Conservation (phyloP, 169 alveolate species). For the Eimeria tenella region DNA sequence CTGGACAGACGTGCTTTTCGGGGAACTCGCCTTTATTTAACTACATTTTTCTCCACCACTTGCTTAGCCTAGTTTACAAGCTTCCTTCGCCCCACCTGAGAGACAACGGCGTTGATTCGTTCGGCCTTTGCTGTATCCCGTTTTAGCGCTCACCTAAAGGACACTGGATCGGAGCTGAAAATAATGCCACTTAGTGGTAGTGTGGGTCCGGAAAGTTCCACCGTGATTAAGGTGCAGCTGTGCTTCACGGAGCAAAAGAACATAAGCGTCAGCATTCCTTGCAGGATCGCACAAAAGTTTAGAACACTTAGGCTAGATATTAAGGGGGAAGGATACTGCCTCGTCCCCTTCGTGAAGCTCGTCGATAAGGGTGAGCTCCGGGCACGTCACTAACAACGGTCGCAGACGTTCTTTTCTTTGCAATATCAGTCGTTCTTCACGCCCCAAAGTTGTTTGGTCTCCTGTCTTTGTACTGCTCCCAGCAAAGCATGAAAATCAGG, state of each 20-base stretch:
- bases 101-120: not conserved
- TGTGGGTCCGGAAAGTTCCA: constrained; percentile 41
- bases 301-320: constrained; percentile 93
- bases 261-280: constrained; percentile 91
- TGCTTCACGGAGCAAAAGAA: constrained; percentile 91
- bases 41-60: too few species aligned
- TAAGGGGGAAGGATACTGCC: constrained; percentile 94
- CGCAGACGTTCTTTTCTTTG: too few species aligned
- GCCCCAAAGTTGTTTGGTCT: too few species aligned
- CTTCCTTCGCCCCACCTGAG: too few species aligned
- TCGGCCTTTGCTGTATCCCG: constrained; percentile 70
- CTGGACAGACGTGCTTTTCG: too few species aligned
- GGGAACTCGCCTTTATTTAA: too few species aligned
- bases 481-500: too few species aligned
- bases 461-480: too few species aligned
- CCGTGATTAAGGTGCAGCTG: constrained; percentile 78
- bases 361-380: constrained; percentile 83
- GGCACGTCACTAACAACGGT: too few species aligned
- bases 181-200: constrained; percentile 52
- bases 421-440: too few species aligned
- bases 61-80: too few species aligned
- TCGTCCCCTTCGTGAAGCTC: constrained; percentile 85
- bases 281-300: constrained; percentile 93
- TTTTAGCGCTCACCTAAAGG: constrained; percentile 34
- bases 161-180: constrained; percentile 20